phyloP scores from a whole-genome alignment of 1,139 yeast species.

The Petasospora rhodanensis region DNA sequence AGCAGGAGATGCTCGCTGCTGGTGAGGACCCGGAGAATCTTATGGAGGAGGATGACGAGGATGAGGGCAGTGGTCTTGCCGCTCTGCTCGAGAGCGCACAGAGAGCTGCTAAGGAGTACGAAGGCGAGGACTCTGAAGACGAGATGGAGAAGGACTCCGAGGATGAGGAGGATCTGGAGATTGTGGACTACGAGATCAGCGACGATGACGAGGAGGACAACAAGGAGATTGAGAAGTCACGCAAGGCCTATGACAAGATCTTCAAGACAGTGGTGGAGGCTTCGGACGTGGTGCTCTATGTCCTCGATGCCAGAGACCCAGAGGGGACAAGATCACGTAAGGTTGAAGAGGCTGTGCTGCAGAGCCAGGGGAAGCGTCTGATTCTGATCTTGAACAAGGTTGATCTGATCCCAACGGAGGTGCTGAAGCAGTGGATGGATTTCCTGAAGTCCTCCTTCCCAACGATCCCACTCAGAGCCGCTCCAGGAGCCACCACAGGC shows the following conservation, averaged over 20 bases:
- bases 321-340: constrained; percentile 89
- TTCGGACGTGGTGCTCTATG: constrained; percentile 67
- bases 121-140: constrained; percentile 43
- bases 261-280: constrained; percentile 19
- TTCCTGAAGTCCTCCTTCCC: constrained; percentile 83
- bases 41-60: constrained; percentile 40
- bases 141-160: constrained; percentile 22
- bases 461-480: constrained; percentile 78
- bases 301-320: constrained; percentile 96
- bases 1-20: constrained; percentile 41
- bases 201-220: constrained; percentile 45
- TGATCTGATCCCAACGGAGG: constrained; percentile 84
- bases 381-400: constrained; percentile 85
- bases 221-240: constrained; percentile 66
- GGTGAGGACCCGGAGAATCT: constrained; percentile 39
- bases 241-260: constrained; percentile 83
- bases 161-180: constrained; percentile 41
- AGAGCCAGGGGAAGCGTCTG: constrained; percentile 76
- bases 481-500: constrained; percentile 58
- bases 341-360: constrained; percentile 85
- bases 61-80: constrained; percentile 56
- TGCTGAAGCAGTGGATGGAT: constrained; percentile 78
- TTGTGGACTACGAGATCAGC: constrained; percentile 48
- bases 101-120: constrained; percentile 70
- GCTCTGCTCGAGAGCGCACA: constrained; percentile 90